Percentiles rank a stretch among this genome's conserved stretches.
Evolutionary conservation across 2,329 filamentous ascomycete genomes (phyloP).

Genomic region (Elsinoe australis): DNA sequence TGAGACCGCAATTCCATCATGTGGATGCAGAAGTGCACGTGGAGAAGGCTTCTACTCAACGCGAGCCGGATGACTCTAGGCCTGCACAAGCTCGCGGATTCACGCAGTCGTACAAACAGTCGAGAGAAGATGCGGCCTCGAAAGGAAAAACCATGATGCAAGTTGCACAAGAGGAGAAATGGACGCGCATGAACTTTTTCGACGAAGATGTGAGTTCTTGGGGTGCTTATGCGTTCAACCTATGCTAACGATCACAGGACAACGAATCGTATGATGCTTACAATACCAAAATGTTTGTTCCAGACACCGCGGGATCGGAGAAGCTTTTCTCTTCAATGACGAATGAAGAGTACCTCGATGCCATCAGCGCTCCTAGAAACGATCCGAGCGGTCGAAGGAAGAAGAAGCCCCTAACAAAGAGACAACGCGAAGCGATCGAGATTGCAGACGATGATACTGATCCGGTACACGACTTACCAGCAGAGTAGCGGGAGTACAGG

Average conservation of each 20-base stretch:
- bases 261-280: slow-evolving; percentile 69
- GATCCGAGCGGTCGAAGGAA: slow-evolving; percentile 33
- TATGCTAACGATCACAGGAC: slow-evolving; percentile 32
- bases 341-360: slow-evolving; percentile 55
- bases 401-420: slow-evolving; percentile 30
- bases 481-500: too few relatives aligned
- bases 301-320: slow-evolving; percentile 37
- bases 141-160: slow-evolving; percentile 71
- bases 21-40: slow-evolving; percentile 71
- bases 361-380: slow-evolving; percentile 48
- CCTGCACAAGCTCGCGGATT: slow-evolving; percentile 25
- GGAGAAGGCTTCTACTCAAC: slow-evolving; percentile 31
- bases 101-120: slow-evolving; percentile 24
- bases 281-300: slow-evolving; percentile 60
- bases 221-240: too few relatives aligned
- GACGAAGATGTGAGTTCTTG: slow-evolving; percentile 67
- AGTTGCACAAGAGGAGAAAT: slow-evolving; percentile 71
- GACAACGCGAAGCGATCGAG: slow-evolving; percentile 24
- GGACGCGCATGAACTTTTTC: slow-evolving; percentile 70
- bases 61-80: slow-evolving; percentile 41
- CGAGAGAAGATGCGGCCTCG: slow-evolving; percentile 56
- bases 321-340: slow-evolving; percentile 49
- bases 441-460: slow-evolving; percentile 19
- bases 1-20: slow-evolving; percentile 88
- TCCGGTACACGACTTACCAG: neutral